A percentile compares a stretch with the other conserved stretches of the same genome.
Conservation (phyloP, 2,329 filamentous ascomycete genomes). For the Trichoderma oligosporum region DNA sequence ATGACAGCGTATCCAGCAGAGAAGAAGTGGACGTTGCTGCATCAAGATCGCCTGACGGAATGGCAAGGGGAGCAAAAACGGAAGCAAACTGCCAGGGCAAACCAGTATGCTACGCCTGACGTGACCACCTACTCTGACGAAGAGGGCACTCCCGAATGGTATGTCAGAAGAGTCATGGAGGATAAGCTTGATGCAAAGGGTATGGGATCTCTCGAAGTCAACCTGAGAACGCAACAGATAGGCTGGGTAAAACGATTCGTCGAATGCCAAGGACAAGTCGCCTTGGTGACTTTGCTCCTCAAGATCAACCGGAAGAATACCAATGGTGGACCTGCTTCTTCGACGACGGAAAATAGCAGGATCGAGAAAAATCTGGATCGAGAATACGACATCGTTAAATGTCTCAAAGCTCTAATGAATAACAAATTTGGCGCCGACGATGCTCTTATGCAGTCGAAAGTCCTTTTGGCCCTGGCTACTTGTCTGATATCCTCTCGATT, state of each 20-base stretch:
- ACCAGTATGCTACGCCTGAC: slow-evolving; percentile 65
- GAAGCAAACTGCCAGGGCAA: slow-evolving; percentile 67
- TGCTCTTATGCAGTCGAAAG: slow-evolving; percentile 82
- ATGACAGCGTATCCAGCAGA: slow-evolving; percentile 92
- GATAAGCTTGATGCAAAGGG: slow-evolving; percentile 90
- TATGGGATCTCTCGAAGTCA: slow-evolving; percentile 88
- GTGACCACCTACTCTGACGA: slow-evolving; percentile 80
- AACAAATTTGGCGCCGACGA: slow-evolving; percentile 99
- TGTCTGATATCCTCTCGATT: slow-evolving; percentile 85
- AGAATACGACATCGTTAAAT: slow-evolving; percentile 97
- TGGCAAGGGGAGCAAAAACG: slow-evolving; percentile 93
- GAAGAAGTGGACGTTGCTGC: slow-evolving; percentile 97
- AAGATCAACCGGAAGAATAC: slow-evolving; percentile 89
- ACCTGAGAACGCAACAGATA: slow-evolving; percentile 91
- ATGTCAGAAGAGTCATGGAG: slow-evolving; percentile 94
- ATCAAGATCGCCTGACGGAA: slow-evolving; percentile 91
- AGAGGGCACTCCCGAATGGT: slow-evolving; percentile 96
- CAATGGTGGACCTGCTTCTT: slow-evolving; percentile 65
- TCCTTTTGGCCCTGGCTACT: slow-evolving; percentile 80
- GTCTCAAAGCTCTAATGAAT: slow-evolving; percentile 96
- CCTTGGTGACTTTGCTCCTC: slow-evolving; percentile 85
- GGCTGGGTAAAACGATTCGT: slow-evolving; percentile 97
- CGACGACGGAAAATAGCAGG: slow-evolving; percentile 45
- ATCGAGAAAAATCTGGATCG: slow-evolving; percentile 78
- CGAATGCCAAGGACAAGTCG: slow-evolving; percentile 94